Evolutionary conservation across 768 basidiomycete species (phyloP), one percentile per base, ranked within the genome.

Genomic region (Lyophyllum shimeji): DNA sequence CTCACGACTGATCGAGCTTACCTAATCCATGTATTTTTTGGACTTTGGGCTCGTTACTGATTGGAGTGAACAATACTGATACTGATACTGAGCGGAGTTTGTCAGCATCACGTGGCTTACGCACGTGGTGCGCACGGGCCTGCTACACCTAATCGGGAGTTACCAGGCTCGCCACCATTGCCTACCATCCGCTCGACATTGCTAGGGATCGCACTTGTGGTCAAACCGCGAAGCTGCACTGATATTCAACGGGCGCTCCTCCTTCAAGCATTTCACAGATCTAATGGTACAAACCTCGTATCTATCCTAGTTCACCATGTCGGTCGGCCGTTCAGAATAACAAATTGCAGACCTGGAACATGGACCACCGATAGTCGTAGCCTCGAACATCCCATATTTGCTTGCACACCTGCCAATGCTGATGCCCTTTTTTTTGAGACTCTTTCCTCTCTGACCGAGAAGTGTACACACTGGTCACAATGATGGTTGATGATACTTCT

Each of bases 21-120:
- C 43, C 34, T 59, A 56, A 62, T n/a, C 9, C 34, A 37, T 17
- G 46, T 31, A n/a, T 52, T 58, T 63, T 60, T 63, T 58, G 42
- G 52, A 53, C 15, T n/a, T n/a, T n/a, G n/a, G n/a, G n/a, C 44
- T 45, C 23, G 44, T 21, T 21, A 25, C 23, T 45, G 4, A 45
- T 45, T 40, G 45, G 45, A 25, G 45, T 46, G 45, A n/a, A 23
- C 21, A 24, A 46, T 46, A 46, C 45, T 29, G 45, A 46, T 46
- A 46, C 45, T 29, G 45, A 46, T 46, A 46, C 45, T 25, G 45
- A 46, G 45, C 45, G 45, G 45, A 46, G 45, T 46, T 46, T 46
- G 45, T 33, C 31, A 46, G 21, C 21, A 21, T 25, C 45, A 46
- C 45, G 27, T 46, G 45, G n/a, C 39, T 17, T 40, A 4, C 31